Evolutionary conservation across 352 stramenopile genomes (phyloP).

Genomic region (Globisporangium viniferum): DNA sequence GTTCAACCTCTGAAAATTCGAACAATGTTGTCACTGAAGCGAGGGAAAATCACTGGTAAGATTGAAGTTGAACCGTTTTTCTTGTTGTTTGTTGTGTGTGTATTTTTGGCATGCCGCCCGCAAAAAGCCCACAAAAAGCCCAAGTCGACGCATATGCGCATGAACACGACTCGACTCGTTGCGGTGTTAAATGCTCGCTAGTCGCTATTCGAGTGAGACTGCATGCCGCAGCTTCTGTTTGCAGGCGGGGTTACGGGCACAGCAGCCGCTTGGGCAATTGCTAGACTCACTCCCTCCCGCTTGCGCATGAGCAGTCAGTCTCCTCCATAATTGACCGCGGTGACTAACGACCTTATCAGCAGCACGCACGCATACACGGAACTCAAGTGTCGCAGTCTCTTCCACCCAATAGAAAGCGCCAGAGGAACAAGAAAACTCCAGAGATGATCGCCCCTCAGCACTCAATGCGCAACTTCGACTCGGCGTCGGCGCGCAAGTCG

Average conservation of each 20-base stretch:
- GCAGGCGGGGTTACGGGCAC: neutral
- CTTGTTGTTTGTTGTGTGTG: too few relatives aligned
- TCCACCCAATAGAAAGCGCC: neutral
- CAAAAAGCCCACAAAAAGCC: neutral
- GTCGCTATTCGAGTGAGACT: neutral
- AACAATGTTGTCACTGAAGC: neutral
- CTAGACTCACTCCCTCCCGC: neutral
- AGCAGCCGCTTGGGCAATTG: neutral
- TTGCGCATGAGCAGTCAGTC: neutral
- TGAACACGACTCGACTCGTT: too few relatives aligned
- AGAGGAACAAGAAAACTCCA: neutral
- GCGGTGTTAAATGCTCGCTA: neutral
- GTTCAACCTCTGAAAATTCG: neutral
- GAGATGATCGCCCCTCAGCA: conserved; percentile 7
- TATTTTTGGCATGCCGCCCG: neutral
- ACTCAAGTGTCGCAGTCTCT: neutral
- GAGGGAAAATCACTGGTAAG: neutral
- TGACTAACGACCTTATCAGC: neutral
- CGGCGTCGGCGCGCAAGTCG: conserved; percentile 30
- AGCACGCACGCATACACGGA: neutral
- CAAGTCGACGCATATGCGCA: neutral
- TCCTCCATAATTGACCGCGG: neutral
- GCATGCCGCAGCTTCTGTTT: neutral
- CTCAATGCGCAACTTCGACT: conserved; percentile 6
- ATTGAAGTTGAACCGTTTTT: neutral